These are phyloP conservation scores for Aspergillus ruber DNA, from an alignment of 2,329 filamentous ascomycete genomes.

Conservation along the genomic window DNA sequence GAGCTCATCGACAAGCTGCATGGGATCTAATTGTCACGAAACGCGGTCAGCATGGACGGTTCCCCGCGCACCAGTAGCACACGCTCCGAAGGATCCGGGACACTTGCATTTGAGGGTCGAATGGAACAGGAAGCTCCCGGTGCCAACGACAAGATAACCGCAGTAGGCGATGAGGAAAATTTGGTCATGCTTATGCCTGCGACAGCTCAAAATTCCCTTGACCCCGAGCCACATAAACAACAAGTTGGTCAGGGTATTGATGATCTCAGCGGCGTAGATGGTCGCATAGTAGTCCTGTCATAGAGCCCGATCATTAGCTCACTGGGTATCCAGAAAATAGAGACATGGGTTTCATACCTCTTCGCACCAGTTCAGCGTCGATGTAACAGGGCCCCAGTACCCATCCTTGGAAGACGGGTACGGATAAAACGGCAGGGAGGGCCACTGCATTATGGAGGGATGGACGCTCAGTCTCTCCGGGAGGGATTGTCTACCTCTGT, in stretches of 20 bases:
- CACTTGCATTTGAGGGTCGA: conserved; percentile 55
- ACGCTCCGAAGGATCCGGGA: not conserved
- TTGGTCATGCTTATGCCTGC: conserved; percentile 63
- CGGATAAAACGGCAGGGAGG: conserved; percentile 26
- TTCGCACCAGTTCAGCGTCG: conserved; percentile 74
- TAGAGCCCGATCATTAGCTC: not conserved
- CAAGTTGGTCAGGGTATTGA: conserved; percentile 75
- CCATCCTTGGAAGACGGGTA: conserved; percentile 48
- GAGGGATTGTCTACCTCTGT: conserved; percentile 1
- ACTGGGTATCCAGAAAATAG: not conserved
- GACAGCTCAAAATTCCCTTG: conserved; percentile 68
- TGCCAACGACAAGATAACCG: conserved; percentile 57
- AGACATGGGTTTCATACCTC: conserved; percentile 48
- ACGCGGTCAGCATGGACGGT: conserved; percentile 13
- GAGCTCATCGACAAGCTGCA: conserved; percentile 65
- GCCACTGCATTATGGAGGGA: conserved; percentile 22
- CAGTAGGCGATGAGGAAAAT: conserved; percentile 66
- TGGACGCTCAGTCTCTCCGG: not conserved
- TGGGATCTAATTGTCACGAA: conserved; percentile 47
- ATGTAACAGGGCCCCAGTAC: conserved; percentile 64
- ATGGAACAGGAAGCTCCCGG: conserved; percentile 59
- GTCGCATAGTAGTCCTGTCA: conserved; percentile 68
- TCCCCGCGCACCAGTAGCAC: not conserved
- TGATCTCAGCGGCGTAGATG: conserved; percentile 67
- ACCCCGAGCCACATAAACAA: conserved; percentile 73